phyloP scores from a whole-genome alignment of 768 basidiomycete genomes.

The Tremella fuciformis region DNA sequence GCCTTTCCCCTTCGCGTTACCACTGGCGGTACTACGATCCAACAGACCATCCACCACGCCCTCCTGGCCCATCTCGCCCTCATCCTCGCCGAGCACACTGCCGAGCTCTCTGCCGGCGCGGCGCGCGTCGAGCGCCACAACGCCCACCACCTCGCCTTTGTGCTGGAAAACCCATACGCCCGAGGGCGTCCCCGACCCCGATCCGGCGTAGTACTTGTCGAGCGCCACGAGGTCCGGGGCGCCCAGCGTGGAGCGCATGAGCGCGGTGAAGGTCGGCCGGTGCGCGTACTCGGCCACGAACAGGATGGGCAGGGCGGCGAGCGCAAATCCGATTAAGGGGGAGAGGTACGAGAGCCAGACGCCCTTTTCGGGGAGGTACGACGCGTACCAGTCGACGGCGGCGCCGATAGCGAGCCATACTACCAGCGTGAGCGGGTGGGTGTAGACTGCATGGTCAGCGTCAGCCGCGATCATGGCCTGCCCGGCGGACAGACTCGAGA shows the following conservation, averaged over 20 bases:
- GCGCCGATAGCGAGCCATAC: slow-evolving; percentile 16
- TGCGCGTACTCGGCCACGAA: slow-evolving; percentile 29
- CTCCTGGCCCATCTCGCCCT: slow-evolving; percentile 16
- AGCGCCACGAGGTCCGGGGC: slow-evolving; percentile 27
- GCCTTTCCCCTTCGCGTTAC: not conserved
- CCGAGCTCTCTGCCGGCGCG: slow-evolving; percentile 20
- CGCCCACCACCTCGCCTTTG: slow-evolving; percentile 26
- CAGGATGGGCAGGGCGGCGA: slow-evolving; percentile 24
- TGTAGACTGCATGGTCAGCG: slow-evolving; percentile 22
- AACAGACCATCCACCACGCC: slow-evolving; percentile 6
- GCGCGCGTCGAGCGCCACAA: slow-evolving; percentile 22
- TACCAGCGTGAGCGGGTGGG: slow-evolving; percentile 20
- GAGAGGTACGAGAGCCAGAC: slow-evolving; percentile 16
- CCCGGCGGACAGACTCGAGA: not conserved
- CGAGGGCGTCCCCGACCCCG: not conserved
- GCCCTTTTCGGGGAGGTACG: slow-evolving; percentile 14
- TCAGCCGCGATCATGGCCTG: too few species aligned
- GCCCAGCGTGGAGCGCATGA: slow-evolving; percentile 26
- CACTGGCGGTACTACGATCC: not conserved
- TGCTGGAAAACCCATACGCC: slow-evolving; percentile 18
- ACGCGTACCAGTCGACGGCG: slow-evolving; percentile 16
- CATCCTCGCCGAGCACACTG: slow-evolving; percentile 29
- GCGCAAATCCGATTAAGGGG: slow-evolving; percentile 27
- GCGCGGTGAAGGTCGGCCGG: slow-evolving; percentile 23
- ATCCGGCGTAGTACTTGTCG: slow-evolving; percentile 21